Conservation (phyloP, 2,329 filamentous ascomycete genomes). For the Diaporthe ilicicola region DNA sequence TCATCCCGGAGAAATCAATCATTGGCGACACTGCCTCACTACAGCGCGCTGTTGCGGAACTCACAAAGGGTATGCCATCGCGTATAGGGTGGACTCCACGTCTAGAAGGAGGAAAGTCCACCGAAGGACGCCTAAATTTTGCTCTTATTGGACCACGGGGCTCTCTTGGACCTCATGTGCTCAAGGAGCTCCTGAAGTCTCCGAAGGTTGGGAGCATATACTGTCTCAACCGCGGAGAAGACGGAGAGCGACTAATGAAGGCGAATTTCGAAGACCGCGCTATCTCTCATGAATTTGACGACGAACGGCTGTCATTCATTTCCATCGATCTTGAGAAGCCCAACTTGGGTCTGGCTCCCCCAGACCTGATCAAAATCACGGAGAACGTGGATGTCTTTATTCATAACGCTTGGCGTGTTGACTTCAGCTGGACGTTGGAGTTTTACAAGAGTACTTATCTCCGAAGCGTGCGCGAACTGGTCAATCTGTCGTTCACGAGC, state of each 20-base stretch:
- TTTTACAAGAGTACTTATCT: not conserved
- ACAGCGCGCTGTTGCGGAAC: not conserved
- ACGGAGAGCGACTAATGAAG: not conserved
- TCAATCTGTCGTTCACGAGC: not conserved
- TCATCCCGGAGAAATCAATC: not conserved
- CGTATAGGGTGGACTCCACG: not conserved
- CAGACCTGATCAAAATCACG: not conserved
- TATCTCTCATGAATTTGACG: not conserved
- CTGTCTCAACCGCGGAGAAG: not conserved
- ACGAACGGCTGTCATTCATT: not conserved
- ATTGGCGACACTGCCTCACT: not conserved
- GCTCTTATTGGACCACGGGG: not conserved
- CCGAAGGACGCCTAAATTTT: not conserved
- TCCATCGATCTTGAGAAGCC: not conserved
- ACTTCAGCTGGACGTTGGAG: not conserved
- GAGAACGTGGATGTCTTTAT: not conserved
- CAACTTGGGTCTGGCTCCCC: not conserved
- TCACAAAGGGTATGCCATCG: not conserved
- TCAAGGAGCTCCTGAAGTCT: not conserved
- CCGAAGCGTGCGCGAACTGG: not conserved
- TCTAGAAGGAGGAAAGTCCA: not conserved
- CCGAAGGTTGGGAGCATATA: not conserved
- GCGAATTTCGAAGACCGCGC: not conserved
- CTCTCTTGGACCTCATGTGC: not conserved
- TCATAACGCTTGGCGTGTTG: not conserved